Percentiles rank a stretch among this genome's conserved stretches.
Evolutionary conservation across 2,329 filamentous ascomycete species (phyloP).

Genomic region (Gaeumannomyces tritici): DNA sequence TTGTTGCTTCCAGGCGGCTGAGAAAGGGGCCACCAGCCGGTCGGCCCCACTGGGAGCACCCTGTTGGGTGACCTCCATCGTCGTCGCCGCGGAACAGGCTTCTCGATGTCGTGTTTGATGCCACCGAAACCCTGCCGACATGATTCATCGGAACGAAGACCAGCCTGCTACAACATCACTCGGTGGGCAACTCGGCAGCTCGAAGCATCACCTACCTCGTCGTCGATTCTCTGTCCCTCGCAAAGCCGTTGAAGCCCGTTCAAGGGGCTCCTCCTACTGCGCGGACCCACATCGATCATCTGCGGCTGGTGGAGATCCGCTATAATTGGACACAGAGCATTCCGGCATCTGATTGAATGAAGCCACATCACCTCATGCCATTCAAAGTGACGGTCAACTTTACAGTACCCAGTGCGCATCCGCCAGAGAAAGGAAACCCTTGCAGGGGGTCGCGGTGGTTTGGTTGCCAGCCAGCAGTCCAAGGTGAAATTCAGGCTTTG

Average conservation of each 20-base stretch:
- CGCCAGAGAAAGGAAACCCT: neutral
- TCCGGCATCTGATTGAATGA: neutral
- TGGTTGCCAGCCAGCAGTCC: neutral
- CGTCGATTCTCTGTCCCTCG: neutral
- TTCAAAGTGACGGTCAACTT: neutral
- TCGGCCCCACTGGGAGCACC: neutral
- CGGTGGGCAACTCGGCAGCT: neutral
- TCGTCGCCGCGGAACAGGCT: neutral
- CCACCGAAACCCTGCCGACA: neutral
- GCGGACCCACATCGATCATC: neutral
- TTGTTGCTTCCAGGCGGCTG: neutral
- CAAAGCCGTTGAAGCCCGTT: neutral
- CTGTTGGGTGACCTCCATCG: neutral
- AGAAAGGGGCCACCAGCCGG: neutral
- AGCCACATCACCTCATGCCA: neutral
- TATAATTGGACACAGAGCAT: neutral
- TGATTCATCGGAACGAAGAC: neutral
- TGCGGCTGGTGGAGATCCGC: neutral
- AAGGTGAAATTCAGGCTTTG: neutral
- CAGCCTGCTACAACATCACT: neutral
- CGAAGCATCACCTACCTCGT: neutral
- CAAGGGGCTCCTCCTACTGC: neutral
- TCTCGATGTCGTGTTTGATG: neutral
- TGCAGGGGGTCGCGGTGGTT: neutral
- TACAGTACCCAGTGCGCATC: neutral